phyloP scores from a whole-genome alignment of 2,329 filamentous ascomycete genomes.

The Blumeria hordei region DNA sequence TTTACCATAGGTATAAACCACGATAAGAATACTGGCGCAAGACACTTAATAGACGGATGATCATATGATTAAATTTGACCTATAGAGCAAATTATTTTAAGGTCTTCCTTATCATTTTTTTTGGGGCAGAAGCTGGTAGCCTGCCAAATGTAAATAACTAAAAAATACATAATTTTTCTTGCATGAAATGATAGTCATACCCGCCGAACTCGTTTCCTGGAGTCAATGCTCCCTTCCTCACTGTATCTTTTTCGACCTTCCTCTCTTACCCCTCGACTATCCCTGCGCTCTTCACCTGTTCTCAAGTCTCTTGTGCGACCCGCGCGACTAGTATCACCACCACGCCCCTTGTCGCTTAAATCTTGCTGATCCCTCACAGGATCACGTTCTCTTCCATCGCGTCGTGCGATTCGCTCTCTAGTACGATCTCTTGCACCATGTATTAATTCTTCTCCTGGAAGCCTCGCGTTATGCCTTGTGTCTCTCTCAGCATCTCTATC shows the following conservation, averaged over 20 bases:
- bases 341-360: conserved; percentile 6
- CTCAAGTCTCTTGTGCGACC: conserved; percentile 6
- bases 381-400: conserved; percentile 10
- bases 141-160: not conserved
- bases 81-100: no score
- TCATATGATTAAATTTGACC: no score
- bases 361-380: conserved; percentile 2
- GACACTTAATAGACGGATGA: no score
- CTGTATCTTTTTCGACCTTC: conserved; percentile 12
- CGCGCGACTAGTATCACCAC: conserved; percentile 6
- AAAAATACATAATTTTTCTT: not conserved
- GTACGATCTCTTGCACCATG: conserved; percentile 6
- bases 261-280: conserved; percentile 9
- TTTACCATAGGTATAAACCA: no score
- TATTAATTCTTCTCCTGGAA: conserved; percentile 1
- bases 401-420: conserved; percentile 10
- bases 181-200: not conserved
- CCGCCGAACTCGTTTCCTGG: conserved; percentile 11
- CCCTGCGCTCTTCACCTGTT: conserved; percentile 9
- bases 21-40: no score
- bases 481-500: conserved; percentile 8
- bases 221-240: conserved; percentile 11
- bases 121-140: no score
- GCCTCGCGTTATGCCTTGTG: conserved; percentile 5
- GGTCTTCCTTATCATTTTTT: no score